phyloP scores from a whole-genome alignment of 2,329 filamentous ascomycete species.

The Cladosporium austrohemisphaericum region DNA sequence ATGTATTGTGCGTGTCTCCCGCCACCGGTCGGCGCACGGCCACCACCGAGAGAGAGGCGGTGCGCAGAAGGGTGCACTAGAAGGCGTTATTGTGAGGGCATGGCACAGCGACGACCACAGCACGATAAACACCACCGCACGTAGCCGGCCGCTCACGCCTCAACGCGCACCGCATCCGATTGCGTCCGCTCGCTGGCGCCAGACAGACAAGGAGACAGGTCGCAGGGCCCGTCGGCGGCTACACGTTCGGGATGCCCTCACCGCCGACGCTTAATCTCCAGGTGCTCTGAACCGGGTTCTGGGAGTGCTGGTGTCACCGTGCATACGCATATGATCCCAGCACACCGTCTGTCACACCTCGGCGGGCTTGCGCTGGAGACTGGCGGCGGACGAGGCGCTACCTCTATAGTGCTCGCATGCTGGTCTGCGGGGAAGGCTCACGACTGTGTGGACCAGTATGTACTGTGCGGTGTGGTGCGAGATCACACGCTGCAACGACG shows the following conservation, averaged over 20 bases:
- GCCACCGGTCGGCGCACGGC: too few species aligned
- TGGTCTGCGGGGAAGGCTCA: constrained; percentile 3
- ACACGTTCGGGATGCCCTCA: constrained; percentile 9
- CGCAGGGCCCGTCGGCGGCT: too few species aligned
- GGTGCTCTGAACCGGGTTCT: constrained; percentile 14
- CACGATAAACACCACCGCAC: too few species aligned
- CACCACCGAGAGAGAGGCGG: neutral
- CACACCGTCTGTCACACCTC: constrained; percentile 3
- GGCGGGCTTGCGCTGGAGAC: neutral
- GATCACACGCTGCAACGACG: constrained; percentile 1
- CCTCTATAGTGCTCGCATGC: constrained; percentile 12
- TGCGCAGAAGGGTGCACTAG: too few species aligned
- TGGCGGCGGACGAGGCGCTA: neutral
- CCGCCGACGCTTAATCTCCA: constrained; percentile 1
- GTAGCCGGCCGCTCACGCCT: constrained; percentile 8
- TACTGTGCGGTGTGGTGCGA: neutral
- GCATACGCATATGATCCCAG: constrained; percentile 8
- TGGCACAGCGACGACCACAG: too few species aligned
- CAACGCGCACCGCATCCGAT: constrained; percentile 9
- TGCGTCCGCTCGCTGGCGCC: neutral
- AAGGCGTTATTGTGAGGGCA: too few species aligned
- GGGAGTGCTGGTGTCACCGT: constrained; percentile 13
- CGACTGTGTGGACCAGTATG: neutral
- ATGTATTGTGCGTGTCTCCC: too few species aligned
- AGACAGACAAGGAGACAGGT: too few species aligned